A percentile compares a stretch with the other conserved stretches of the same genome.
Evolutionary conservation across 257 asterid genomes (phyloP).

Genomic region (Solanum boliviense): DNA sequence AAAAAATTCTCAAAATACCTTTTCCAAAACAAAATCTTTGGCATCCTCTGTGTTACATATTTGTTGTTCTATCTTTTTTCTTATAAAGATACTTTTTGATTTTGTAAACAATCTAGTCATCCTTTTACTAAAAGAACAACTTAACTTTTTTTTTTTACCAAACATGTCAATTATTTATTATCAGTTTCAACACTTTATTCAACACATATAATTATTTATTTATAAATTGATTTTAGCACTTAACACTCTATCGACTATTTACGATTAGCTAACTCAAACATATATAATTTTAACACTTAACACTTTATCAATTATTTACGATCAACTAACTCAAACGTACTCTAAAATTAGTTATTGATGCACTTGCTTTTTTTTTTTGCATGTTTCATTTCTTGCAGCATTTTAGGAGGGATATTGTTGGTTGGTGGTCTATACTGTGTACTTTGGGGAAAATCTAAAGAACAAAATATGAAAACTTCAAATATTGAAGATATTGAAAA

Average conservation of each 20-base stretch:
- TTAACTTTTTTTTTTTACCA: background rate
- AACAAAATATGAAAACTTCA: conserved; percentile 26
- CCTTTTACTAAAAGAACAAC: background rate
- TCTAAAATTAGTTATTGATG: background rate
- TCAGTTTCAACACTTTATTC: background rate
- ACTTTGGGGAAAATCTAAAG: conserved; percentile 73
- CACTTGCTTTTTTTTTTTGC: background rate
- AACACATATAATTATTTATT: background rate
- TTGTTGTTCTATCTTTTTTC: background rate
- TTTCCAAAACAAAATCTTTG: background rate
- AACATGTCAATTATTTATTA: background rate
- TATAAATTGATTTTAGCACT: background rate
- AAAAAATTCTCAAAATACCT: no score
- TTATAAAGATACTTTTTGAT: background rate
- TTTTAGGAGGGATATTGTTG: conserved; percentile 60
- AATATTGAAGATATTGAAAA: conserved; percentile 27
- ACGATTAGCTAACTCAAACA: background rate
- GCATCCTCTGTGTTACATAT: background rate
- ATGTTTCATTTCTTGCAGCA: conserved; percentile 19
- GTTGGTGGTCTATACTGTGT: conserved; percentile 73
- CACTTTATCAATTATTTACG: background rate
- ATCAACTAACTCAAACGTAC: background rate
- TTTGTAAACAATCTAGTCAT: background rate
- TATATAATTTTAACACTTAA: background rate
- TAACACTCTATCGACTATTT: background rate